These are phyloP conservation scores for Acanthamoeba rhysodes DNA, from an alignment of 208 protist species.

Conservation along the genomic window DNA sequence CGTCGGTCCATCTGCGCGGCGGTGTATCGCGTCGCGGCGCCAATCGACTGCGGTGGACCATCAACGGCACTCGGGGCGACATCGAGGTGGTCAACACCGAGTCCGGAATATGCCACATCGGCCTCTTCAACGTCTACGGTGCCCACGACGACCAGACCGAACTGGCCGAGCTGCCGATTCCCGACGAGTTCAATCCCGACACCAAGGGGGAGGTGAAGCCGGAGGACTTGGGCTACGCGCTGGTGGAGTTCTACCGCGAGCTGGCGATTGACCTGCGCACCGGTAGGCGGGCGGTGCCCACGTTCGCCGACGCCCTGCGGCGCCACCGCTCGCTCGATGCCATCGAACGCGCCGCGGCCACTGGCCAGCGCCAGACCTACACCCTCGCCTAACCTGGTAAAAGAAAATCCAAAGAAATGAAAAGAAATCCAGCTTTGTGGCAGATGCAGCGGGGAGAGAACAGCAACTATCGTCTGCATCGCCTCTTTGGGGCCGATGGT, in stretches of 20 bases:
- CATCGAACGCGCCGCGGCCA: slow-evolving; percentile 24
- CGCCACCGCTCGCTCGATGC: slow-evolving; percentile 14
- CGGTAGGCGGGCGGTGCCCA: neutral
- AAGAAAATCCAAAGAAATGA: too few relatives aligned
- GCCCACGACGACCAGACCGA: slow-evolving; percentile 30
- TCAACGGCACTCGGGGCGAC: slow-evolving; percentile 32
- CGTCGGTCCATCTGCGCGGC: neutral
- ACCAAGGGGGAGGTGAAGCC: neutral
- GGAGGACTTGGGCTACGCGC: neutral
- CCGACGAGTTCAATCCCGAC: slow-evolving; percentile 5
- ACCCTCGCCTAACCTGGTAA: neutral
- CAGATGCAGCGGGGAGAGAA: too few relatives aligned
- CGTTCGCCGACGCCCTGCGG: neutral
- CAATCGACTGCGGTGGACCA: slow-evolving; percentile 10
- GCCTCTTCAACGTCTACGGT: neutral
- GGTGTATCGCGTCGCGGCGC: neutral
- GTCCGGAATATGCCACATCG: neutral
- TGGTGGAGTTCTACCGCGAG: neutral
- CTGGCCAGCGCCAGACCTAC: neutral
- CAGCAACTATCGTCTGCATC: too few relatives aligned
- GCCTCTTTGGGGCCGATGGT: too few relatives aligned
- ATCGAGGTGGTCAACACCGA: slow-evolving; percentile 8
- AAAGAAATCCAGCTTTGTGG: too few relatives aligned
- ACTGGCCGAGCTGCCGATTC: slow-evolving; percentile 5
- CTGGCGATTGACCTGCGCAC: neutral